Percentiles rank a stretch among this genome's conserved stretches.
phyloP scores from a whole-genome alignment of 208 protist species.

The Strigomonas culicis region DNA sequence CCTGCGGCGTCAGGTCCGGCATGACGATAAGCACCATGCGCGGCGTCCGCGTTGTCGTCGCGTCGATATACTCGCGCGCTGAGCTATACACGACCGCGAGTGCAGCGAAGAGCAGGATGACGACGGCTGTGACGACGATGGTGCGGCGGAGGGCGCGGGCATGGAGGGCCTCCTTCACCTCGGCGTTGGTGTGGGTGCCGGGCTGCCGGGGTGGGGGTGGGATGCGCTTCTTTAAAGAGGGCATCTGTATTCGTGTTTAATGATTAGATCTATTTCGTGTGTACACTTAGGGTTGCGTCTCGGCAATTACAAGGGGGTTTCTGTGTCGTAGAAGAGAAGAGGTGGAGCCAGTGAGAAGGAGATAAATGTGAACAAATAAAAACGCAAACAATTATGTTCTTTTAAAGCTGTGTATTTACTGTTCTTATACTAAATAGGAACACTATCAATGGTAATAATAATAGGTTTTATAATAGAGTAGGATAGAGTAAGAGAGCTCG shows the following conservation, averaged over 20 bases:
- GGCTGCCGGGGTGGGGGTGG: slow-evolving; percentile 43
- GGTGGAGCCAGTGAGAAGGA: no score
- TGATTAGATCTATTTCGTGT: slow-evolving; percentile 8
- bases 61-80: slow-evolving; percentile 26
- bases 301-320: no score
- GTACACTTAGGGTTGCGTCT: background rate
- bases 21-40: slow-evolving; percentile 52
- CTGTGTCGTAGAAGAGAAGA: no score
- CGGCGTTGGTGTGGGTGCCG: slow-evolving; percentile 60
- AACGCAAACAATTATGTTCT: slow-evolving; percentile 3
- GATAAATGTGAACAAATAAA: slow-evolving; percentile 8
- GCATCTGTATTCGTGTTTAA: slow-evolving; percentile 15
- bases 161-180: slow-evolving; percentile 68
- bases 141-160: slow-evolving; percentile 54
- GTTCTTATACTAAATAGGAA: no score
- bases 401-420: no score
- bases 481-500: no score
- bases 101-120: slow-evolving; percentile 57
- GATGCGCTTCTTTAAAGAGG: slow-evolving; percentile 23
- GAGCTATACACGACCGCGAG: slow-evolving; percentile 63
- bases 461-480: no score
- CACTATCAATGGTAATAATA: no score
- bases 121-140: slow-evolving; percentile 50
- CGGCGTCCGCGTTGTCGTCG: slow-evolving; percentile 18
- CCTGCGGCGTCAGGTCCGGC: slow-evolving; percentile 25